phyloP scores from a whole-genome alignment of 1,139 yeast species.

The Taphrina pruni region DNA sequence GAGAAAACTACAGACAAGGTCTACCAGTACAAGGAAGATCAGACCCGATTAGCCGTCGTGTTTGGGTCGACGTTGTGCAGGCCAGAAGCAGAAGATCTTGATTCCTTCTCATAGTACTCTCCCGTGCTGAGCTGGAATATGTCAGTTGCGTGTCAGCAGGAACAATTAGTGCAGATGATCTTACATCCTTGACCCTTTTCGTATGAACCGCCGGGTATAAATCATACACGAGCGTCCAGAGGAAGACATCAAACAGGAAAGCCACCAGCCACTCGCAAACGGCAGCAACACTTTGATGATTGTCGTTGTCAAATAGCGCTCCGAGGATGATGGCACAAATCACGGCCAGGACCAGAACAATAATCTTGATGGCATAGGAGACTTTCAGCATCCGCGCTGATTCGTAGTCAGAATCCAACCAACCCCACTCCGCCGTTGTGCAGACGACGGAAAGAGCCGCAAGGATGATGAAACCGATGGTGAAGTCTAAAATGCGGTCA shows the following conservation, averaged over 20 bases:
- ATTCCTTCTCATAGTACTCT: conserved; percentile 19
- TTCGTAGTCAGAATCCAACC: conserved; percentile 64
- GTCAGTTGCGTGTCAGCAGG: neutral
- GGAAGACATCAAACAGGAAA: conserved; percentile 78
- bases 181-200: conserved; percentile 22
- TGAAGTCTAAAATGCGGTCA: conserved; percentile 19
- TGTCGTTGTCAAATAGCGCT: conserved; percentile 54
- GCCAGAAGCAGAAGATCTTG: conserved; percentile 1
- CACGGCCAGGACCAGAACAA: conserved; percentile 74
- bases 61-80: conserved; percentile 4
- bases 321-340: conserved; percentile 75
- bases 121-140: conserved; percentile 7
- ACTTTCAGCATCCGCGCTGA: conserved; percentile 54
- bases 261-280: conserved; percentile 82
- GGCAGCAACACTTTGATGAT: conserved; percentile 60
- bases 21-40: neutral
- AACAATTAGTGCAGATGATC: neutral
- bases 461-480: conserved; percentile 63
- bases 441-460: conserved; percentile 68
- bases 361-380: conserved; percentile 57
- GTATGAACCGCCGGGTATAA: conserved; percentile 65
- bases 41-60: conserved; percentile 5
- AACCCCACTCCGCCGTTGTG: conserved; percentile 64
- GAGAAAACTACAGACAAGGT: neutral
- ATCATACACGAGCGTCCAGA: conserved; percentile 71